Base-by-base conservation (phyloP, 2,329 filamentous ascomycete species). In the Aspergillus jensenii region DNA sequence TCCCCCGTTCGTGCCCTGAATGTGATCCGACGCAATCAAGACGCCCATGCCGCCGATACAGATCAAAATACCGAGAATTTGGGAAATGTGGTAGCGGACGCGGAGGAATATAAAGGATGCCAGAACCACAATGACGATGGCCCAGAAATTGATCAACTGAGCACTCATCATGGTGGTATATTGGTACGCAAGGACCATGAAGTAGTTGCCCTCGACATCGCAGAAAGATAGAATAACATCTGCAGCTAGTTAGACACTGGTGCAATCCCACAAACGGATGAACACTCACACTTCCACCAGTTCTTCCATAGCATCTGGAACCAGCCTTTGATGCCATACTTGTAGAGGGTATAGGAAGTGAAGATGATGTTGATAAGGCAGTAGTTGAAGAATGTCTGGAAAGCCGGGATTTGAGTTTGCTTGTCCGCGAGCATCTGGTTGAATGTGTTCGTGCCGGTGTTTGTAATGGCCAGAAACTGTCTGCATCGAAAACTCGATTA, bases 121-220 rank as follows among this genome's bases (percentile, higher is more conserved):
- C 60, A 90, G 71, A 19, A 98, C 91, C 21, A 99, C 95, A 62
- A 93, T 87, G 51, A 96, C 90, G 65, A 99, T 98, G 67, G 93
- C 90, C 93, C 93, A 98, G 79, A 98, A 98, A 82, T 97, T 97
- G 78, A 99, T 91, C 52, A 99, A 84, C 81, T 98, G 93, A 15
- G 92, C 92, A 19, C 90, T 95, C 49, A 98, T 83, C 67, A 97
- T 89, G 69, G 93, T 97, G 55, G 93, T 96, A 81, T 96, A 87
- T 59, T 89, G 84, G 79, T 98, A 99, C 5, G 93, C 95, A 50
- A 97, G 83, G 51, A 99, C 93, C 68, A 93, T 93, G 73, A 98
- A 98, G 81, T 97, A 99, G 79, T 99, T 99, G 61, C 95, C 95
- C 77, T 97, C 85, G 50, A 98, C 93, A 71, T 99, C 95, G 66